Percentiles rank a stretch among this genome's conserved stretches.
Conservation (phyloP, 2,329 filamentous ascomycete genomes). For the Fusarium nodosum region DNA sequence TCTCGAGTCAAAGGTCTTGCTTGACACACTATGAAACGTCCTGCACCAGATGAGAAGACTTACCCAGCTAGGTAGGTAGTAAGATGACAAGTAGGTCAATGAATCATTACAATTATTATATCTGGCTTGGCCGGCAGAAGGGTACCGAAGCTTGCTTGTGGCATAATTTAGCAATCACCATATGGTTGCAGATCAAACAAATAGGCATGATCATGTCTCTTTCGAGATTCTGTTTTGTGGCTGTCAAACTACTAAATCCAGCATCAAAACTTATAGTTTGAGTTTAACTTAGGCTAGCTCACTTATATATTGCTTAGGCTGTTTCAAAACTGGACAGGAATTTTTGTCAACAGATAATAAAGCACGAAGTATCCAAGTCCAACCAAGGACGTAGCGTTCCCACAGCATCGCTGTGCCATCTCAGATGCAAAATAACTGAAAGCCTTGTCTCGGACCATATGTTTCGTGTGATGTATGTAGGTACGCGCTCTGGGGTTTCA, state of each 20-base stretch:
- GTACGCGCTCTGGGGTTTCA: background rate
- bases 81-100: background rate
- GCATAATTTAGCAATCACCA: background rate
- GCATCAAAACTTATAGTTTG: background rate
- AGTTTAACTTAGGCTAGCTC: background rate
- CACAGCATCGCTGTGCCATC: background rate
- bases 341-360: background rate
- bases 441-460: background rate
- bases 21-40: background rate
- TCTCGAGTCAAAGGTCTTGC: constrained; percentile 4
- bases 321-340: background rate
- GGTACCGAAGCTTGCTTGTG: background rate
- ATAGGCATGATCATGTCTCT: background rate
- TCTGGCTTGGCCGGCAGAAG: background rate
- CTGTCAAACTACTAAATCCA: background rate
- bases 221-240: background rate
- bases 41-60: background rate
- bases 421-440: background rate
- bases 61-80: background rate
- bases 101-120: background rate
- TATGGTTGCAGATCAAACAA: background rate
- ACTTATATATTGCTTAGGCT: background rate
- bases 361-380: background rate
- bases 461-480: background rate
- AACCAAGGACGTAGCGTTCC: background rate